phyloP scores from a whole-genome alignment of 192 early-diverging fungal genomes.

The Kickxella alabastrina region DNA sequence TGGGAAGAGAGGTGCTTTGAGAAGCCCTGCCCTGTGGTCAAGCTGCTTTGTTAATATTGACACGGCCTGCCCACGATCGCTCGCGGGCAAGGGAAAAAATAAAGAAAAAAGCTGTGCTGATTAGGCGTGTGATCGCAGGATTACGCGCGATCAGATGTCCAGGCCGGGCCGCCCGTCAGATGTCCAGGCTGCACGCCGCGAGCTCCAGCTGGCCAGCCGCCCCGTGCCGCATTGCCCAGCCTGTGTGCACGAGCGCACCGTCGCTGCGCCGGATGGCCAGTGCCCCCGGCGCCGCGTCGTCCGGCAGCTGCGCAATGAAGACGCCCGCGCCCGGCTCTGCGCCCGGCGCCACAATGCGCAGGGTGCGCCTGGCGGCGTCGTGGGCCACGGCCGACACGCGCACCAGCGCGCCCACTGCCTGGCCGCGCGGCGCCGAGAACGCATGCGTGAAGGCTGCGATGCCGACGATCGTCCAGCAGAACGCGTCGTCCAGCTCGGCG shows the following conservation, averaged over 20 bases:
- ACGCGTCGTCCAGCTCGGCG: slow-evolving; percentile 71
- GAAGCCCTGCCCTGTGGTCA: no score
- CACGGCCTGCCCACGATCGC: no score
- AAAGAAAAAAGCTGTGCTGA: neutral
- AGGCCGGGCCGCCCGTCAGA: no score
- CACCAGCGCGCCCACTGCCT: slow-evolving; percentile 16
- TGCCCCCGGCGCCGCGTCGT: slow-evolving; percentile 5
- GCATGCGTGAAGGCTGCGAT: slow-evolving; percentile 58
- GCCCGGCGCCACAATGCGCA: slow-evolving; percentile 8
- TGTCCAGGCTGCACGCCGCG: slow-evolving; percentile 27
- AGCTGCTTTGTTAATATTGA: no score
- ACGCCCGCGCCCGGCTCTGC: slow-evolving; percentile 18
- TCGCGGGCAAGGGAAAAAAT: neutral
- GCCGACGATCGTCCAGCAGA: slow-evolving; percentile 84
- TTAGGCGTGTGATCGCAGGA: no score
- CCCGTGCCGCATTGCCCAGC: slow-evolving; percentile 26
- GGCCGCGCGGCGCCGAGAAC: slow-evolving; percentile 24
- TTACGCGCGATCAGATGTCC: neutral
- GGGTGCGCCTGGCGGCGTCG: neutral
- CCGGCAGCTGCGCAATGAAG: slow-evolving; percentile 13
- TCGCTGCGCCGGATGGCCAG: slow-evolving; percentile 30
- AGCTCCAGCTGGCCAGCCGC: slow-evolving; percentile 12
- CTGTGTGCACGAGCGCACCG: slow-evolving; percentile 36
- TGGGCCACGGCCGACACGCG: slow-evolving; percentile 12
- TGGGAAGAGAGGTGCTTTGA: no score